Conservation (phyloP, 306 rosid genomes). For the Hippophae rhamnoides region DNA sequence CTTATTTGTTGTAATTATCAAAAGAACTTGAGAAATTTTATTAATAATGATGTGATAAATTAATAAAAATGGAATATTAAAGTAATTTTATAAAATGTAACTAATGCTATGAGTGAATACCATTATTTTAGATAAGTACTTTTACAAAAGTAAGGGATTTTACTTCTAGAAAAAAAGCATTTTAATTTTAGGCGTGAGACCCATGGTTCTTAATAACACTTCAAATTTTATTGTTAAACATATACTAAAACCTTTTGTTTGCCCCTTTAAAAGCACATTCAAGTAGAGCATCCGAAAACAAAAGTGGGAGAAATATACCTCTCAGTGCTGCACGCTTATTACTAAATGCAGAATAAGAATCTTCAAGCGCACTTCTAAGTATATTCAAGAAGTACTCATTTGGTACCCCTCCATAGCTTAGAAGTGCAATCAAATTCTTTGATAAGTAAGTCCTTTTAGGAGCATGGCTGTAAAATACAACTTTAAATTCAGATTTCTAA, state of each 20-base stretch:
- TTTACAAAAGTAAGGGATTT: no score
- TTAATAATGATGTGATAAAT: no score
- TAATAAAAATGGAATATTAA: no score
- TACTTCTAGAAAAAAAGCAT: no score
- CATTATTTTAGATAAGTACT: no score
- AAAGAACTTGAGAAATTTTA: no score
- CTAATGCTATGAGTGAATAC: no score
- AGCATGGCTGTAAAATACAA: conserved; percentile 37
- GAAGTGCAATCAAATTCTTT: conserved; percentile 46
- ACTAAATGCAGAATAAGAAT: conserved; percentile 28
- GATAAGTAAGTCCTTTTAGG: conserved; percentile 46
- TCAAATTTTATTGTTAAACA: neutral
- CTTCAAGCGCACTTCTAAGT: conserved; percentile 37
- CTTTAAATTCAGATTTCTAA: conserved; percentile 8
- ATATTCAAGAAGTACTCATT: conserved; percentile 46
- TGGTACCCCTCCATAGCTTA: conserved; percentile 78
- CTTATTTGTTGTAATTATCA: no score
- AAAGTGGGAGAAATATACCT: conserved; percentile 31
- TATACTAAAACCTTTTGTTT: no score
- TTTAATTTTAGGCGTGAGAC: no score
- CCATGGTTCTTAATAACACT: neutral
- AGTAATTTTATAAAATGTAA: no score
- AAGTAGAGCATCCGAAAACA: neutral
- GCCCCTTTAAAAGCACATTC: neutral
- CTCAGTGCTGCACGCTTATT: conserved; percentile 51